Evolutionary conservation across 495 filamentous ascomycete species (phyloP), one percentile per base, ranked within the genome.

Genomic region (Chaetomidium leptoderma): DNA sequence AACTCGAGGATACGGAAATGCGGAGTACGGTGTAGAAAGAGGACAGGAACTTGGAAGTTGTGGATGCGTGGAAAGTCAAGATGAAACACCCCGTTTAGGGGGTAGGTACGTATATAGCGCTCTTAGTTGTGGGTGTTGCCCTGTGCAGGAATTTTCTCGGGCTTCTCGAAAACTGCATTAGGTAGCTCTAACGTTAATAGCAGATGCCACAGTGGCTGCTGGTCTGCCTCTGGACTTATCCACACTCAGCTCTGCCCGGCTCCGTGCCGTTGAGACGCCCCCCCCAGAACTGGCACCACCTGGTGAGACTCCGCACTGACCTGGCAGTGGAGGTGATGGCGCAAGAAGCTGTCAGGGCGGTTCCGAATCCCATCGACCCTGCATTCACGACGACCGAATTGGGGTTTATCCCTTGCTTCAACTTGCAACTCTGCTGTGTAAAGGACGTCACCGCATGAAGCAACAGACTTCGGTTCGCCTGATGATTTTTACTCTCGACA

Each of bases 61-160:
- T 45, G 30, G 58, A 53, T 44, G 35, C 33, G 57, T 42, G 30
- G 47, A n/a, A 43, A 57, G 17, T 56, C 60, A 63, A 63, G 53
- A 59, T 66, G 64, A 66, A 66, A 66, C 64, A 58, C 49, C 56
- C 44, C 42, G 63, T 59, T 61, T 52, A 58, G 64, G 54, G 64
- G 58, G 46, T 54, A 35, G 52, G 55, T 58, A 60, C 53, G 44
- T 53, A 33, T 19, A n/a, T 39, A 5, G 3, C 19, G 8, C 29
- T 6, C 33, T 16, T 16, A 37, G 19, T 21, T 24, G 14, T 30
- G 47, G 10, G 32, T 29, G 14, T 9, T 23, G 24, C 19, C 13
- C 11, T 17, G 33, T n/a, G 16, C 19, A 14, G 17, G 9, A 3
- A 44, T 30, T 33, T 48, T 48, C 21, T 21, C 16, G 13, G 45